phyloP scores from a whole-genome alignment of 1,284 basidiomycete species.

The Cryptococcus sp. region DNA sequence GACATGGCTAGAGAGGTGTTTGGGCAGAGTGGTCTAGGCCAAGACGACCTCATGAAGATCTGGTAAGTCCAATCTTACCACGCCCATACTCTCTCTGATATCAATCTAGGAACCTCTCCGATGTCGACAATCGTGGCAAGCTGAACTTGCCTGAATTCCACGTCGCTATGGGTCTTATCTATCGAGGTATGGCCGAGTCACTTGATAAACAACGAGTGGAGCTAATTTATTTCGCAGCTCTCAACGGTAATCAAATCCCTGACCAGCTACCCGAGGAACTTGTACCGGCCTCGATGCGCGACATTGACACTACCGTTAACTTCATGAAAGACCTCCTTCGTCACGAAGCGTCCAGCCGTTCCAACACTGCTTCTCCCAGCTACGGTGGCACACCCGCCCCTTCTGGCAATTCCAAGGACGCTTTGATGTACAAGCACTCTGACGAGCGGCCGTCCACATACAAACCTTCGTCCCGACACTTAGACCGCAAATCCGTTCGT shows the following conservation, averaged over 20 bases:
- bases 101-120: conserved; percentile 73
- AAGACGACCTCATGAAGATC: conserved; percentile 89
- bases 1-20: conserved; percentile 89
- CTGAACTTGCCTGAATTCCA: conserved; percentile 96
- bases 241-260: conserved; percentile 91
- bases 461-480: conserved; percentile 80
- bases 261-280: conserved; percentile 84
- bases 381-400: conserved; percentile 53
- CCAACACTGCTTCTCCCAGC: conserved; percentile 60
- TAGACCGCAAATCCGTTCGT: conserved; percentile 82
- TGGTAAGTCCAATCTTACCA: conserved; percentile 63
- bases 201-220: not conserved
- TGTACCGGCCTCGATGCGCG: conserved; percentile 85
- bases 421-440: conserved; percentile 89
- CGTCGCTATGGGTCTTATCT: conserved; percentile 98
- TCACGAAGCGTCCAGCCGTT: conserved; percentile 70
- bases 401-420: conserved; percentile 70
- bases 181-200: conserved; percentile 72
- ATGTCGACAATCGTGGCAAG: conserved; percentile 87
- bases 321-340: conserved; percentile 88
- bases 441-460: conserved; percentile 66
- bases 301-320: conserved; percentile 88
- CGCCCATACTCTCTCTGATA: not conserved
- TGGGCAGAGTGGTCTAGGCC: conserved; percentile 85
- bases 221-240: conserved; percentile 57